Evolutionary conservation across 2,329 filamentous ascomycete genomes (phyloP).

Genomic region (Talaromyces sp.): DNA sequence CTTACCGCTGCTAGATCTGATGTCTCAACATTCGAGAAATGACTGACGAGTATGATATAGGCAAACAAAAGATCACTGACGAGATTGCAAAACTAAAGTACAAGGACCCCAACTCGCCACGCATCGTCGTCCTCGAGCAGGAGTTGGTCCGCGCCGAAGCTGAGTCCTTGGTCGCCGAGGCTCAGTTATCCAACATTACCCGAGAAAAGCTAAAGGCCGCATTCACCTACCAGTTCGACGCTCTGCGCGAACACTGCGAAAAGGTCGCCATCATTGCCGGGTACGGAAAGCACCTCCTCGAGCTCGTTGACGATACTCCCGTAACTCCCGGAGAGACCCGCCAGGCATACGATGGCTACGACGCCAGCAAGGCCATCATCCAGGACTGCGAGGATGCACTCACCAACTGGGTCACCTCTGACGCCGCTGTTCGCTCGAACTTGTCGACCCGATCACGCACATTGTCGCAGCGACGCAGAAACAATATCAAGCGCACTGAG

Average conservation of each 20-base stretch:
- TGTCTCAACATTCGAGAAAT: neutral
- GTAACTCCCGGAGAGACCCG: conserved; percentile 97
- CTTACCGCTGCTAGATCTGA: neutral
- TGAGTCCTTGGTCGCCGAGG: conserved; percentile 97
- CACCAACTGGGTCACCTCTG: conserved; percentile 92
- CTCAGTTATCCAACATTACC: conserved; percentile 97
- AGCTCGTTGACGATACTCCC: conserved; percentile 92
- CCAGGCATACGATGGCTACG: conserved; percentile 93
- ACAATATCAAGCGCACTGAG: conserved; percentile 61
- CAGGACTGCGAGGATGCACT: conserved; percentile 97
- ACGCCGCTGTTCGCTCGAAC: conserved; percentile 81
- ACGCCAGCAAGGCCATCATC: conserved; percentile 96
- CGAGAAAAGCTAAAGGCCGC: conserved; percentile 99
- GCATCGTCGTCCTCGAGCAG: conserved; percentile 96
- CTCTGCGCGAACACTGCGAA: conserved; percentile 93
- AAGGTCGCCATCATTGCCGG: conserved; percentile 97
- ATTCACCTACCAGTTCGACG: conserved; percentile 97
- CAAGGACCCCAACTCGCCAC: conserved; percentile 97
- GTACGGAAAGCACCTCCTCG: conserved; percentile 96
- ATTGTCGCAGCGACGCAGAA: conserved; percentile 77
- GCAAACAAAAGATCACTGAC: conserved; percentile 98
- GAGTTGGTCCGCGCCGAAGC: conserved; percentile 97
- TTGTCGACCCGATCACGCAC: conserved; percentile 84
- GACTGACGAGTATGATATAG: conserved; percentile 42
- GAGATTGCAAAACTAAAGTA: conserved; percentile 99